Conservation (phyloP, 805 yeast species). For the Saturnispora gosingensis region DNA sequence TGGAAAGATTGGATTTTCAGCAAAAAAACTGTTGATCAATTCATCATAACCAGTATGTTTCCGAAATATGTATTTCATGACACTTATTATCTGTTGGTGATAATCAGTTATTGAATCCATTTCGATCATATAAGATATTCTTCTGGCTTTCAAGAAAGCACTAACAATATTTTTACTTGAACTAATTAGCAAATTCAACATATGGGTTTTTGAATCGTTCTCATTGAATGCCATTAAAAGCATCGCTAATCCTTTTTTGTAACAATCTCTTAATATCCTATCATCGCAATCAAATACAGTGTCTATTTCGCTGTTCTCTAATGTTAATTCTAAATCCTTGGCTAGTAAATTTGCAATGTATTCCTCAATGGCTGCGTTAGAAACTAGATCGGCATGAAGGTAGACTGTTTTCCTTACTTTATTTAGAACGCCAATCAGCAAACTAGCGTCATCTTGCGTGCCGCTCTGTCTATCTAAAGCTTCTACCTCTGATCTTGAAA, state of each 20-base stretch:
- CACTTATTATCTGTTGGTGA: conserved; percentile 5
- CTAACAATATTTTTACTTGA: not conserved
- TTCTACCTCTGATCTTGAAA: conserved; percentile 2
- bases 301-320: not conserved
- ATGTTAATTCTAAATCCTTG: not conserved
- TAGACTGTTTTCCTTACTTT: conserved; percentile 5
- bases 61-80: conserved; percentile 7
- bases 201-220: conserved; percentile 2
- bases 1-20: conserved; percentile 21
- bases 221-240: conserved; percentile 3
- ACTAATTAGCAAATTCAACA: not conserved
- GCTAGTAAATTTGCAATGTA: not conserved
- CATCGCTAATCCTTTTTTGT: not conserved
- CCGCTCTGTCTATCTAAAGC: not conserved
- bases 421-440: conserved; percentile 6
- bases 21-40: conserved; percentile 18
- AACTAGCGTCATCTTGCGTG: conserved; percentile 3
- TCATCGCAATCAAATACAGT: not conserved
- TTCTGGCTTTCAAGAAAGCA: not conserved
- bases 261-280: not conserved
- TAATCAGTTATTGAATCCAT: not conserved
- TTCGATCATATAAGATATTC: conserved; percentile 4
- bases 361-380: not conserved
- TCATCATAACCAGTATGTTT: conserved; percentile 6
- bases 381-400: not conserved